Conservation (phyloP, 257 asterid species). For the Jaltomata sinuosa region DNA sequence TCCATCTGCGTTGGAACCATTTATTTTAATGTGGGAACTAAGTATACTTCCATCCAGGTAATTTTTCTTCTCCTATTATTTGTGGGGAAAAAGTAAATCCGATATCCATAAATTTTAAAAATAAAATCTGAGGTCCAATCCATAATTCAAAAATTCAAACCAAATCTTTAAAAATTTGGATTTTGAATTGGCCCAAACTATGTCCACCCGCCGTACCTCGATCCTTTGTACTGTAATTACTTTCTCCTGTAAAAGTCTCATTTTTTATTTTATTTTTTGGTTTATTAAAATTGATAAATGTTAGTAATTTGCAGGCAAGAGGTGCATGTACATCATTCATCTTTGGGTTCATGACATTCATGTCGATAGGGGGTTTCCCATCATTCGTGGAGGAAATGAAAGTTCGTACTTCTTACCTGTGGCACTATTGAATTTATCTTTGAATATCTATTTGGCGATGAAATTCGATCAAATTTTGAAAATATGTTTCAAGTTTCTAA, state of each 20-base stretch:
- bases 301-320: conserved; percentile 55
- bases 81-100: too few relatives aligned
- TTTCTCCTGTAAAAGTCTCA: not conserved
- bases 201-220: too few relatives aligned
- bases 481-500: too few relatives aligned
- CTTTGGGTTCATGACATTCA: conserved; percentile 85
- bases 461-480: too few relatives aligned
- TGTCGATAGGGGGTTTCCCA: conserved; percentile 99
- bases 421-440: not conserved
- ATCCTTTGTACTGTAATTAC: not conserved
- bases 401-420: conserved; percentile 16
- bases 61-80: not conserved
- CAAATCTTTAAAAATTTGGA: too few relatives aligned
- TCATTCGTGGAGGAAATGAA: conserved; percentile 97
- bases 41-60: conserved; percentile 86
- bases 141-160: too few relatives aligned
- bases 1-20: conserved; percentile 91
- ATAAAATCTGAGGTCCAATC: too few relatives aligned
- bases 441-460: too few relatives aligned
- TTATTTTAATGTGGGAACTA: conserved; percentile 76
- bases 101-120: too few relatives aligned
- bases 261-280: not conserved
- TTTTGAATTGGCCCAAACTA: too few relatives aligned
- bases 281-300: not conserved
- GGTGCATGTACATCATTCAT: conserved; percentile 95